These are phyloP conservation scores for Crucihimalaya himalaica DNA, from an alignment of 345 rosid species.

Conservation along the genomic window DNA sequence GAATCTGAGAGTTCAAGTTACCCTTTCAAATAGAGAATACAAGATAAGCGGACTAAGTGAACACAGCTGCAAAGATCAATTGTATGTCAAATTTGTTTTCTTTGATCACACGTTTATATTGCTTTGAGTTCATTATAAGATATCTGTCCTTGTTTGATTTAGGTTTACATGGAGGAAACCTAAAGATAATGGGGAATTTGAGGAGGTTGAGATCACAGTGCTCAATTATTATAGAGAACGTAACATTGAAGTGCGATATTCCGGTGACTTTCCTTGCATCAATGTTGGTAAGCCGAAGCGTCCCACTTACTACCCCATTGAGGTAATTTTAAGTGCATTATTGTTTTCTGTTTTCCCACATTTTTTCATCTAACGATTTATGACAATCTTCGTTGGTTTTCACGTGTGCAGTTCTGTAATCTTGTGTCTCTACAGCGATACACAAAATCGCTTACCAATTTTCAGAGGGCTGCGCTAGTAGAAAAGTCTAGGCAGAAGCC, in stretches of 20 bases:
- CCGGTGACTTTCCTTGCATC: constrained; percentile 78
- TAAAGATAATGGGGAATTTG: constrained; percentile 51
- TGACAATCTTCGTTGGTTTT: not conserved
- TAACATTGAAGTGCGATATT: constrained; percentile 55
- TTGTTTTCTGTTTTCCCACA: not conserved
- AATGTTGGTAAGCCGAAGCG: constrained; percentile 93
- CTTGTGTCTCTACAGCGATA: constrained; percentile 87
- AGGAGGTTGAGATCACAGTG: constrained; percentile 58
- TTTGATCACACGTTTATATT: not conserved
- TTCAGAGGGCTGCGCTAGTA: constrained; percentile 79
- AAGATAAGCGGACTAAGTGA: constrained; percentile 78
- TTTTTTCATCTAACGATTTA: not conserved
- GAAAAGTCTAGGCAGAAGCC: constrained; percentile 98
- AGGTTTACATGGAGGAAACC: constrained; percentile 64
- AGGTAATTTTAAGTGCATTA: constrained; percentile 44
- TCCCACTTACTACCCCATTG: constrained; percentile 78
- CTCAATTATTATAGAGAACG: constrained; percentile 67
- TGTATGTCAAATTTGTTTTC: constrained; percentile 32
- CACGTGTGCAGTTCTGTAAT: constrained; percentile 58
- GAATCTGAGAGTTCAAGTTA: constrained; percentile 59
- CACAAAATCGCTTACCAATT: constrained; percentile 67
- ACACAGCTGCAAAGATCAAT: constrained; percentile 51
- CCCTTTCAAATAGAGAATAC: constrained; percentile 70
- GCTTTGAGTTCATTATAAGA: not conserved
- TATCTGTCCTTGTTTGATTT: constrained; percentile 20